A percentile compares a stretch with the other conserved stretches of the same genome.
Evolutionary conservation across 331 rosid genomes (phyloP).

Genomic region (Cucumis variabilis): DNA sequence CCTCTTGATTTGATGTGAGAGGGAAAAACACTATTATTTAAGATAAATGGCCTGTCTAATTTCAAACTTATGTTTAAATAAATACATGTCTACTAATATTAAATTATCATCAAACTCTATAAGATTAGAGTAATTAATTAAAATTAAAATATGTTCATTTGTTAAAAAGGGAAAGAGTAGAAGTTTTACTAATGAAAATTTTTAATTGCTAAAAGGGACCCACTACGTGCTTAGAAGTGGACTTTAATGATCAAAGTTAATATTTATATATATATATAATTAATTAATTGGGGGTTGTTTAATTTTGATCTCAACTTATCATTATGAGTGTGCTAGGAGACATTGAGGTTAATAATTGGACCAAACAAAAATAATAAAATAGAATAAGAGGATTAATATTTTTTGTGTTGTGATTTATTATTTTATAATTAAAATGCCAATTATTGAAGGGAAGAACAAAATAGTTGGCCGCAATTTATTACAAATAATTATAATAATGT

Average conservation of each 20-base stretch:
- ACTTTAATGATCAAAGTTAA: slow-evolving; percentile 44
- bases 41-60: slow-evolving; percentile 12
- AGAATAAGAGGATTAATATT: neutral
- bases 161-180: neutral
- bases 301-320: slow-evolving; percentile 2
- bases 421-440: slow-evolving; percentile 17
- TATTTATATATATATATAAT: neutral
- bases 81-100: neutral
- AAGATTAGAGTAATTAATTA: neutral
- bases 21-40: slow-evolving; percentile 12
- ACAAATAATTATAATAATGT: neutral
- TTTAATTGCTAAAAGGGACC: slow-evolving; percentile 38
- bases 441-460: slow-evolving; percentile 16
- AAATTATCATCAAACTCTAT: neutral
- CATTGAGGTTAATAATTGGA: slow-evolving; percentile 27
- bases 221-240: slow-evolving; percentile 76
- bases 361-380: slow-evolving; percentile 13
- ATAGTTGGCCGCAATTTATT: neutral
- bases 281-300: slow-evolving; percentile 21
- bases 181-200: neutral
- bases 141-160: neutral
- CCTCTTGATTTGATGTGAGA: slow-evolving; percentile 5
- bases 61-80: slow-evolving; percentile 10
- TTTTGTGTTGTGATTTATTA: neutral
- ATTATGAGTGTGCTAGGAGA: slow-evolving; percentile 18